Base-by-base conservation (phyloP, 257 asterid genomes). In the Petrea volubilis region DNA sequence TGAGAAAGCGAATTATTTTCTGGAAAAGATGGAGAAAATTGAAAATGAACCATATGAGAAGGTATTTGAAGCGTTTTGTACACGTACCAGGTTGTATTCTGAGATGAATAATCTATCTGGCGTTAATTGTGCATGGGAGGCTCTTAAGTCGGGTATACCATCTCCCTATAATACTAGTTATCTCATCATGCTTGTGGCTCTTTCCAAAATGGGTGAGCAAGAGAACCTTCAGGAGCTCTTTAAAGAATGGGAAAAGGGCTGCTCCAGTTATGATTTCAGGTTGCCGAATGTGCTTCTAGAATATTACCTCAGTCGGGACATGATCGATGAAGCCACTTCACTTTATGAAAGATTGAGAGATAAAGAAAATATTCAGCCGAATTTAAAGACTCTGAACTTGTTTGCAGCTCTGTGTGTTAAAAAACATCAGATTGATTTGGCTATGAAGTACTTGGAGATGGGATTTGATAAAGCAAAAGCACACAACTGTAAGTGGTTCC, bases 251-350 rank as follows among this genome's bases (percentile, higher is more conserved):
- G 93, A 90, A 63, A 70, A 78, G 31, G 51, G 69, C 31, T 62
- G 77, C 72, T 47, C 74, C 13, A 1, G 5, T 44, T 86, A 27
- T 64, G 97, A 90, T 73, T 77, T 72, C 71, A 81, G 90, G 75
- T 14, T 93, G 43, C 78, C 88, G 6, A 90, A 93, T 73, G 91
- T 88, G 84, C 13, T 88, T 67, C 73, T 90, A 46, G 95, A 87
- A 36, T 84, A 75, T 49, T 90, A 85, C 68, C 83, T 88, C 15
- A 63, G 71, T 7, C 70, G 76, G 46, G 27, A 77, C 70, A 84
- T 90, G 95, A 81, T 87, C 15, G 87, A 77, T 52, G 83, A 92
- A 74, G 97, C 96, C 58, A 81, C 69, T 69, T 58, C 60, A 17
- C 80, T 88, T 70, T 83, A 78, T 47, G 78, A 81, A 69, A 75